Evolutionary conservation across 176 grass and related monocot species (phyloP).

Genomic region (Raddia guianensis): DNA sequence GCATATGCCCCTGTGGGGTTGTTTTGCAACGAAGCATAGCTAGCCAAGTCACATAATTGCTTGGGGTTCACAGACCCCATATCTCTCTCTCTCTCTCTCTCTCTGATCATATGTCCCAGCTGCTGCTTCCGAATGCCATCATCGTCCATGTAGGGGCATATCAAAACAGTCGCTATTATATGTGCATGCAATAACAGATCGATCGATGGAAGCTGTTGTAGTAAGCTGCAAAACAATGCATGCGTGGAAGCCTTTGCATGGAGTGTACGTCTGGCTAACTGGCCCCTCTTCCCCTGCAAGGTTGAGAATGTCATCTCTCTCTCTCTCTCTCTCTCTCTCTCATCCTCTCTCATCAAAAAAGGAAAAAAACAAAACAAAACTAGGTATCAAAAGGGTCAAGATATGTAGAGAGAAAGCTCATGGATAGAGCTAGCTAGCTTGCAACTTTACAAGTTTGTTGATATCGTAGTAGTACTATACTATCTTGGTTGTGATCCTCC

Average conservation of each 20-base stretch:
- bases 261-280: conserved; percentile 84
- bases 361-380: conserved; percentile 4
- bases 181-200: conserved; percentile 66
- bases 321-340: conserved; percentile 17
- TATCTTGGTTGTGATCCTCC: conserved; percentile 29
- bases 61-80: conserved; percentile 82
- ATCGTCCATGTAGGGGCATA: conserved; percentile 42
- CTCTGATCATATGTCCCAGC: conserved; percentile 1
- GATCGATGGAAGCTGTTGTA: conserved; percentile 48
- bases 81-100: conserved; percentile 9
- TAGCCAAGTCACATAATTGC: conserved; percentile 63
- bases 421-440: conserved; percentile 37
- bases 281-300: conserved; percentile 63
- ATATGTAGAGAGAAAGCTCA: not conserved
- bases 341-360: not conserved
- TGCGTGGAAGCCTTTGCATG: conserved; percentile 82
- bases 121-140: conserved; percentile 43
- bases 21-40: conserved; percentile 81
- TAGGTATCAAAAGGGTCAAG: not conserved
- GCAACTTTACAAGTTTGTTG: conserved; percentile 50
- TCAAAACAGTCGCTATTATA: conserved; percentile 45
- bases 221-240: conserved; percentile 67
- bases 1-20: conserved; percentile 47
- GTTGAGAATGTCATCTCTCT: not conserved
- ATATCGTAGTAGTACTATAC: not conserved